These are phyloP conservation scores for Dioscorea alata DNA, from an alignment of 106 monocot genomes.

Conservation along the genomic window DNA sequence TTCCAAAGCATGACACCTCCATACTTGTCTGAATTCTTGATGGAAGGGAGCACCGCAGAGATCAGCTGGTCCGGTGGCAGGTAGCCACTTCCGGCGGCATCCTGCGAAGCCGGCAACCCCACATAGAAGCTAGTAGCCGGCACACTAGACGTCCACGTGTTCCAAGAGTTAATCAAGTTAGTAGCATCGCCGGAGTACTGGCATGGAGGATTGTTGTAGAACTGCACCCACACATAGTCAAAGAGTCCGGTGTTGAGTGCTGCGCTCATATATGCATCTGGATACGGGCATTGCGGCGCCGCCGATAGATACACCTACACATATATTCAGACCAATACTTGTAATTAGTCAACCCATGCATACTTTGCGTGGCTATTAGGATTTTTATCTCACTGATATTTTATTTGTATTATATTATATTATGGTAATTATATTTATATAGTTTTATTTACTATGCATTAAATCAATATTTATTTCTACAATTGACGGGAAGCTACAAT, in stretches of 20 bases:
- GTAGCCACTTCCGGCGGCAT: conserved; percentile 51
- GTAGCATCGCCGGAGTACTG: conserved; percentile 29
- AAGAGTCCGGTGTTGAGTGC: conserved; percentile 40
- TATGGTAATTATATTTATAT: no score
- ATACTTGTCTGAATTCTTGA: conserved; percentile 26
- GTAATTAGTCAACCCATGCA: no score
- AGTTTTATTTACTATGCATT: no score
- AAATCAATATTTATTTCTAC: no score
- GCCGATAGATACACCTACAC: conserved; percentile 27
- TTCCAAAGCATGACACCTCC: conserved; percentile 64
- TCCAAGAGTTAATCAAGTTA: conserved; percentile 27
- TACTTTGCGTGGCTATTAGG: no score
- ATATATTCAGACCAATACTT: no score
- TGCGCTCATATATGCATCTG: conserved; percentile 23
- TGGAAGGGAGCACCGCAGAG: conserved; percentile 32
- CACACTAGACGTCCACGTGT: conserved; percentile 35
- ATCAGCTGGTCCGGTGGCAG: conserved; percentile 24
- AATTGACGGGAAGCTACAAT: no score
- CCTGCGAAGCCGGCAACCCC: conserved; percentile 38
- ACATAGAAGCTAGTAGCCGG: conserved; percentile 17
- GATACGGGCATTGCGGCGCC: conserved; percentile 56
- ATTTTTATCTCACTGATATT: no score
- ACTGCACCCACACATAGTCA: conserved; percentile 55
- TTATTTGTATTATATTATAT: no score
- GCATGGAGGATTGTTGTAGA: conserved; percentile 51